Evolutionary conservation across 345 rosid species (phyloP).

Genomic region (Eutrema japonicum): DNA sequence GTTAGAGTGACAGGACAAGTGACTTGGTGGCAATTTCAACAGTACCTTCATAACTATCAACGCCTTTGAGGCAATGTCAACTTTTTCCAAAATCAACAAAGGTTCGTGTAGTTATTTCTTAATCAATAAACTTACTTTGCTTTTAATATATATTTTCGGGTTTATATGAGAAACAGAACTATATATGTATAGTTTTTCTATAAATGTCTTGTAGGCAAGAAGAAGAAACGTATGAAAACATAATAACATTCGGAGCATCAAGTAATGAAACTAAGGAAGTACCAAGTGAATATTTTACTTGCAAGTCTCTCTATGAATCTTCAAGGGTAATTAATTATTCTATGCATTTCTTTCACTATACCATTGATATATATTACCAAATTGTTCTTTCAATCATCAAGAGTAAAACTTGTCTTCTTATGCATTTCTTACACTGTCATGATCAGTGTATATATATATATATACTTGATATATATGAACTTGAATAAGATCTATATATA

Average conservation of each 20-base stretch:
- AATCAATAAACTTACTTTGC: not conserved
- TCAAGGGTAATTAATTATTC: constrained; percentile 37
- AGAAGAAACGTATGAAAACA: constrained; percentile 27
- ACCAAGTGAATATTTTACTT: constrained; percentile 32
- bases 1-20: constrained; percentile 42
- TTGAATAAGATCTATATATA: not conserved
- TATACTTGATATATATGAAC: not conserved
- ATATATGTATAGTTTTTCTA: not conserved
- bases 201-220: constrained; percentile 29
- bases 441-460: not conserved
- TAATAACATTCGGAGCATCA: constrained; percentile 43
- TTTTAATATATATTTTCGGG: not conserved
- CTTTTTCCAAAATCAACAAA: constrained; percentile 35
- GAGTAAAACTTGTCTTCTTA: not conserved
- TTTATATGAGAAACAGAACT: not conserved
- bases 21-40: constrained; percentile 46
- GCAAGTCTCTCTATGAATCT: constrained; percentile 39
- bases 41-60: constrained; percentile 42
- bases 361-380: not conserved
- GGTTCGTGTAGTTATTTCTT: constrained; percentile 24
- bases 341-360: constrained; percentile 14
- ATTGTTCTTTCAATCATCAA: not conserved
- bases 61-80: constrained; percentile 40
- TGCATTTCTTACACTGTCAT: constrained; percentile 6
- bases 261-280: constrained; percentile 21